Percentiles rank a stretch among this genome's conserved stretches.
Evolutionary conservation across 2,329 filamentous ascomycete genomes (phyloP).

Genomic region (Colletotrichum cuscutae): DNA sequence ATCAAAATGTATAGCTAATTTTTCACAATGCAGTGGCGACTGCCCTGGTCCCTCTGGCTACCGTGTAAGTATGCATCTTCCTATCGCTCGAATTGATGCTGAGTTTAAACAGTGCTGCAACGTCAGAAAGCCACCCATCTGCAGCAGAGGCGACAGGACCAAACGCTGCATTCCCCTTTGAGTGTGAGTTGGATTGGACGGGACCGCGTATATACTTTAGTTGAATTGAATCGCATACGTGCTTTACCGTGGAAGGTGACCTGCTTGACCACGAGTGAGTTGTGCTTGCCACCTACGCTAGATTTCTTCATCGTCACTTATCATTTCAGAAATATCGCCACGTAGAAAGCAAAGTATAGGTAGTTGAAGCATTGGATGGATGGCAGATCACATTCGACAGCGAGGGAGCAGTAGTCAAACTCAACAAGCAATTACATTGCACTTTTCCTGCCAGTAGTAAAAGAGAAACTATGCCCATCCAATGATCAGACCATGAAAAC

Average conservation of each 20-base stretch:
- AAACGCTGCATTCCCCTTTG: conserved; percentile 19
- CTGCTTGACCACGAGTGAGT: background rate
- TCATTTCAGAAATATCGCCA: background rate
- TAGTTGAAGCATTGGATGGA: background rate
- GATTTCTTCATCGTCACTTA: background rate
- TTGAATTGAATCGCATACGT: background rate
- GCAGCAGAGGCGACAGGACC: conserved; percentile 9
- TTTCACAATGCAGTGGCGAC: conserved; percentile 3
- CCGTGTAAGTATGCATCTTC: conserved; percentile 11
- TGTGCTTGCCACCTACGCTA: background rate
- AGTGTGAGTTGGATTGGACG: background rate
- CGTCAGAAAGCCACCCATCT: conserved; percentile 22
- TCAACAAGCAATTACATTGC: conserved; percentile 33
- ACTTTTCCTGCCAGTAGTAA: conserved; percentile 36
- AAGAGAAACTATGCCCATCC: conserved; percentile 36
- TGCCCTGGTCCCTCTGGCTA: conserved; percentile 24
- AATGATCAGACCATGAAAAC: conserved; percentile 35
- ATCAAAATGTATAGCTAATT: background rate
- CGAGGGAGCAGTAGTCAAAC: background rate
- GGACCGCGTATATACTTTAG: too few relatives aligned
- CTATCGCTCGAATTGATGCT: background rate
- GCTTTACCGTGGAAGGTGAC: background rate
- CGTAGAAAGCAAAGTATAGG: background rate
- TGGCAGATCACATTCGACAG: background rate
- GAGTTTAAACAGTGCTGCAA: conserved; percentile 27